These are phyloP conservation scores for Aurantiochytrium sp. DNA, from an alignment of 108 stramenopile species.

Conservation along the genomic window DNA sequence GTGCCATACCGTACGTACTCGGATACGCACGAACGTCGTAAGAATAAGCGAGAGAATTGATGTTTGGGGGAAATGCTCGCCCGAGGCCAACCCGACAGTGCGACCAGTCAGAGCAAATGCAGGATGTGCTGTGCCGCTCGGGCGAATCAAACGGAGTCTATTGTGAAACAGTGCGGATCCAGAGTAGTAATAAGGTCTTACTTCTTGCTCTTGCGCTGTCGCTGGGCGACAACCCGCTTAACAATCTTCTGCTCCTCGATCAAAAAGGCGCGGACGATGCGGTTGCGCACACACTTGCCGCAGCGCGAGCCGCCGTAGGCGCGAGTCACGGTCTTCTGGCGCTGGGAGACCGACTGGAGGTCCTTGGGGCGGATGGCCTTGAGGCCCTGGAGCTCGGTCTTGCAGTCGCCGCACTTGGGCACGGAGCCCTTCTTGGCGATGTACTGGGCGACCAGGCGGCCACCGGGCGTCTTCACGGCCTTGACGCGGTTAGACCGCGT, in stretches of 20 bases:
- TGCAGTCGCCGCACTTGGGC: slow-evolving; percentile 80
- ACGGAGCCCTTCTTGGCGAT: slow-evolving; percentile 82
- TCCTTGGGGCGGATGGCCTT: slow-evolving; percentile 49
- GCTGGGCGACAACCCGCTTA: slow-evolving; percentile 93
- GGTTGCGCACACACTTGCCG: slow-evolving; percentile 77
- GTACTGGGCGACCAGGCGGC: slow-evolving; percentile 76
- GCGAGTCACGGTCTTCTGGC: slow-evolving; percentile 92
- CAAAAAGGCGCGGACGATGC: slow-evolving; percentile 95
- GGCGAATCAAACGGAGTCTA: no score
- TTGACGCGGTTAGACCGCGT: slow-evolving; percentile 71
- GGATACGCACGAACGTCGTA: no score
- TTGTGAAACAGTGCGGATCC: no score
- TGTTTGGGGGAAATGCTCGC: no score
- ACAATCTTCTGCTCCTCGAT: slow-evolving; percentile 99
- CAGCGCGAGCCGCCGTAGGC: slow-evolving; percentile 91
- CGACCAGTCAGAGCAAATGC: no score
- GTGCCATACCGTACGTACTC: no score
- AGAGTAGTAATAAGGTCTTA: slow-evolving; percentile 25
- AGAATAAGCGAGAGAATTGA: no score
- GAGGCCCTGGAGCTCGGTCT: slow-evolving; percentile 36
- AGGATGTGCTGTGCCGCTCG: no score
- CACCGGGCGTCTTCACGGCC: slow-evolving; percentile 81
- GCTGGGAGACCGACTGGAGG: slow-evolving; percentile 71
- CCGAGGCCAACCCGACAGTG: no score
- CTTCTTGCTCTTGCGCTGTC: slow-evolving; percentile 55